Base-by-base conservation (phyloP, 352 stramenopile genomes). In the Globisporangium parvum region DNA sequence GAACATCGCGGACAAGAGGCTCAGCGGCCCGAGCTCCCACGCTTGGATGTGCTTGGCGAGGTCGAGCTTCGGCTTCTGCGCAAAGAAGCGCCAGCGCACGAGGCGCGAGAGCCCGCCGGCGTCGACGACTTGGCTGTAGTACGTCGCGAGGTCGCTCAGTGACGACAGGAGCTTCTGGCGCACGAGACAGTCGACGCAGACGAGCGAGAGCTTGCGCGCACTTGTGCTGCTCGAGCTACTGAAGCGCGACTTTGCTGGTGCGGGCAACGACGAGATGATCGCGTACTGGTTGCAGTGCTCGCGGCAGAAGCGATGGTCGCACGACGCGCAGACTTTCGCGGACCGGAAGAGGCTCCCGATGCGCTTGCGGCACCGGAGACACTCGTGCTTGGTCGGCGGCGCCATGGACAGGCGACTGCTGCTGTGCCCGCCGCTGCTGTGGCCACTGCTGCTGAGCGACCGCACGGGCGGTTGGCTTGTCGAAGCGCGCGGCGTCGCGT, bases 1-100 rank as follows among this genome's bases (percentile, higher is more conserved):
- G 58, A 73, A 85, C 69, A 88, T 78, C 31, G 73, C 75, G 0
- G 75, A 74, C 15, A 88, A 65, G 37, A 88, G 53, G 53, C 67
- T 81, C 40, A 85, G 59, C 2, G 71, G 71, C 0, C 77, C 77
- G 31, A 86, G 60, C 9, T 61, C 66, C 35, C 63, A 63, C 56
- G 61, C 65, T 24, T 75, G 65, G 35, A 88, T 58, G 28, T 84
- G 66, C 4, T 46, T 33, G 37, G 67, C 67, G 37, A 88, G 59
- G 12, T 85, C 60, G 18, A 59, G 35, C 49, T 84, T 83, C 0
- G 75, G 70, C 12, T 69, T 33, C 28, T 83, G 73, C 55, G 74
- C 59, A 55, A 86, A 86, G 65, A 69, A 82, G 50, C 70, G 65
- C 73, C 71, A 83, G 9, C 73, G 69, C 14, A 82, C 69, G 9